phyloP scores from a whole-genome alignment of 202 grass and related monocot genomes.

The Bolboschoenoplectus hybrid region DNA sequence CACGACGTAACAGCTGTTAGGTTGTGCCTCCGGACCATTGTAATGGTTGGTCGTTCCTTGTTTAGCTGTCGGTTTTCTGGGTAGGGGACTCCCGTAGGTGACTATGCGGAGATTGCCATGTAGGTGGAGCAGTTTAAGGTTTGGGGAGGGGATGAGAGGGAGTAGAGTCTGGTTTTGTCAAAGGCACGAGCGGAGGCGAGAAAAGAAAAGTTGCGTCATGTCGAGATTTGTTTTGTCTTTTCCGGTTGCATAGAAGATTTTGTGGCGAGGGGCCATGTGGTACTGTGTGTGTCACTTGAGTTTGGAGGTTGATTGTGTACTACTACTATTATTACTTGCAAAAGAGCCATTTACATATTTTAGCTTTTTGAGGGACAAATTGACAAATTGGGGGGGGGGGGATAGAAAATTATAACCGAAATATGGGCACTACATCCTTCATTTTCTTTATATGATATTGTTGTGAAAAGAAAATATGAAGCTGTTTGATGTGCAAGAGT shows the following conservation, averaged over 20 bases:
- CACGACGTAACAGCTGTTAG: neutral
- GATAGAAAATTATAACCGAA: neutral
- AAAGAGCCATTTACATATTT: too few species aligned
- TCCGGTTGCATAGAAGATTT: neutral
- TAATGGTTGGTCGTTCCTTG: neutral
- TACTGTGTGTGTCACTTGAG: too few species aligned
- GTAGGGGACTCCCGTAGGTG: too few species aligned
- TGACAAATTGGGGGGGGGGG: too few species aligned
- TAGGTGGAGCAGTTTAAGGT: neutral
- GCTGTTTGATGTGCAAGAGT: too few species aligned
- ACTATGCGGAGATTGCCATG: neutral
- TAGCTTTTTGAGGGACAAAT: too few species aligned
- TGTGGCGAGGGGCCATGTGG: neutral
- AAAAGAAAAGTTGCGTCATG: neutral
- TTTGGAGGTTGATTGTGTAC: too few species aligned
- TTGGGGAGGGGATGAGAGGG: neutral
- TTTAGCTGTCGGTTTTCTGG: neutral
- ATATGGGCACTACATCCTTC: neutral
- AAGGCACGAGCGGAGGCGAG: neutral
- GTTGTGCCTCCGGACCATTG: neutral
- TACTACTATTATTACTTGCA: too few species aligned
- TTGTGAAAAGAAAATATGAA: too few species aligned
- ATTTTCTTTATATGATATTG: neutral
- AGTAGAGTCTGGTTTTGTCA: neutral
- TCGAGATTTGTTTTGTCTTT: neutral